These are phyloP conservation scores for Madurella fahalii DNA, from an alignment of 2,329 filamentous ascomycete species.

Conservation along the genomic window DNA sequence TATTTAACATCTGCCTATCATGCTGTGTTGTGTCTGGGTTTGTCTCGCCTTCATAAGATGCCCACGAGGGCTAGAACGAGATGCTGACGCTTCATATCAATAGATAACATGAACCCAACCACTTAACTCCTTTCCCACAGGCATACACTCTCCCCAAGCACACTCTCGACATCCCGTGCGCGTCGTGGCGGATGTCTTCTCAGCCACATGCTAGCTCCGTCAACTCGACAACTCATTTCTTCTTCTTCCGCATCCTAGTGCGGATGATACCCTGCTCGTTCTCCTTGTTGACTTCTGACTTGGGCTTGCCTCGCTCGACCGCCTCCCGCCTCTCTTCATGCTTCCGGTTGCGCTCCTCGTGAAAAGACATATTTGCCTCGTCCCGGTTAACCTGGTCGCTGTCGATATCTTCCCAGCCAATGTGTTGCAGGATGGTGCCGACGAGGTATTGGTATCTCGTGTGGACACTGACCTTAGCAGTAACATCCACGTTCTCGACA, in stretches of 20 bases:
- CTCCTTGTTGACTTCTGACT: conserved; percentile 17
- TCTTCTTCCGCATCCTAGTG: conserved; percentile 25
- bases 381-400: conserved; percentile 33
- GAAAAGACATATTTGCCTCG: conserved; percentile 29
- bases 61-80: conserved; percentile 1
- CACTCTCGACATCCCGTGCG: not conserved
- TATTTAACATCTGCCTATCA: not conserved
- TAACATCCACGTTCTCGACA: conserved; percentile 65
- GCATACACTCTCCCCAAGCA: conserved; percentile 3
- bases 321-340: conserved; percentile 25
- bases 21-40: conserved; percentile 2
- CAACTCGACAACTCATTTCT: conserved; percentile 13
- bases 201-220: not conserved
- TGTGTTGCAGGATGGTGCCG: conserved; percentile 61
- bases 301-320: conserved; percentile 16
- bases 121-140: not conserved
- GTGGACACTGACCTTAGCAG: conserved; percentile 63
- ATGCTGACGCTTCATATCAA: conserved; percentile 7
- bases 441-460: conserved; percentile 65
- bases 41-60: not conserved
- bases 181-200: not conserved
- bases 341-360: conserved; percentile 28
- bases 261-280: conserved; percentile 22
- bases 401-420: conserved; percentile 66
- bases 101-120: conserved; percentile 3